Evolutionary conservation across 768 basidiomycete genomes (phyloP).

Genomic region (Clitopilus hobsonii): DNA sequence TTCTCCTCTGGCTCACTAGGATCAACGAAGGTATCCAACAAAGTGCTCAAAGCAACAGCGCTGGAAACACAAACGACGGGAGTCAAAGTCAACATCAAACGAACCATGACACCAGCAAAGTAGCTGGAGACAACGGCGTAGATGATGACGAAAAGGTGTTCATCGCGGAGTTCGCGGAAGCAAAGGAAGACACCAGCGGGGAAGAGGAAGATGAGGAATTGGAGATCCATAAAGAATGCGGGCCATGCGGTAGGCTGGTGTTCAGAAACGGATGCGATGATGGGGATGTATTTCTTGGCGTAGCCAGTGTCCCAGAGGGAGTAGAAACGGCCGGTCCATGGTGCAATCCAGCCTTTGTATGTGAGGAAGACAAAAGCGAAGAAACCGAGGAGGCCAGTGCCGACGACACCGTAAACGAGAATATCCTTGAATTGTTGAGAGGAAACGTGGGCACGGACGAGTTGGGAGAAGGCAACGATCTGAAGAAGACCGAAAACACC

Average conservation of each 20-base stretch:
- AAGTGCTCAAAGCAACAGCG: conserved; percentile 83
- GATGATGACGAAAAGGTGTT: conserved; percentile 98
- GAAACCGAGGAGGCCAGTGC: conserved; percentile 67
- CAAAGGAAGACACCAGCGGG: conserved; percentile 93
- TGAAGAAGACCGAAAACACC: conserved; percentile 96
- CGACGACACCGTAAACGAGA: conserved; percentile 64
- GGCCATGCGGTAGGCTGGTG: conserved; percentile 99
- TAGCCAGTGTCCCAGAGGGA: conserved; percentile 99
- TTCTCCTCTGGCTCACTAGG: conserved; percentile 58
- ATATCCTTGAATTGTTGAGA: conserved; percentile 90
- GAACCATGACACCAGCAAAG: conserved; percentile 99
- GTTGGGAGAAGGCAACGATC: conserved; percentile 88
- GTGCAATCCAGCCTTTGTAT: conserved; percentile 92
- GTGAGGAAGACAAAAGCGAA: conserved; percentile 76
- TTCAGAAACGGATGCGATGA: conserved; percentile 98
- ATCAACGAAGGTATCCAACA: conserved; percentile 90
- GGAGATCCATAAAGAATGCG: conserved; percentile 98
- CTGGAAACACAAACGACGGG: conserved; percentile 94
- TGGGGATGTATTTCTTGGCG: conserved; percentile 95
- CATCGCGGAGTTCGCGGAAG: conserved; percentile 92
- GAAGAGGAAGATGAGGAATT: conserved; percentile 96
- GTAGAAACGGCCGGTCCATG: conserved; percentile 99
- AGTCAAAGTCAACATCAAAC: conserved; percentile 95
- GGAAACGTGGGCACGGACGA: conserved; percentile 84
- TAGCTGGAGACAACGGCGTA: conserved; percentile 95